Conservation (phyloP, 1,139 yeast genomes). For the Meyerozyma guilliermondii region DNA sequence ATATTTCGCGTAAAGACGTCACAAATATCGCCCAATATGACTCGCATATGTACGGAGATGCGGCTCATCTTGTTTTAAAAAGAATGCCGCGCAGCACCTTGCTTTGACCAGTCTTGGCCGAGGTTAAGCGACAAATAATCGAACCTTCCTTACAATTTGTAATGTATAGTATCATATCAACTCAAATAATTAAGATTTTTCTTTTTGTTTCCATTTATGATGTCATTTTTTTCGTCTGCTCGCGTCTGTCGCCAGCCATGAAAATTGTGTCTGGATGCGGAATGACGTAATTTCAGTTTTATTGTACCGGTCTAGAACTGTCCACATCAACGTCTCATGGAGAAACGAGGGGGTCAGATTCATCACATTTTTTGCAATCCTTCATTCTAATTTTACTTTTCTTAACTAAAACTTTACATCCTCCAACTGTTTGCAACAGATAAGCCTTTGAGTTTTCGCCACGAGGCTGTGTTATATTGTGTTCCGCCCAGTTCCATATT, state of each 20-base stretch:
- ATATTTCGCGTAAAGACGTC: not conserved
- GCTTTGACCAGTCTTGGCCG: not conserved
- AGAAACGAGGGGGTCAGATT: conserved; percentile 1
- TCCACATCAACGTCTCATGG: not conserved
- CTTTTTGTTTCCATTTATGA: no score
- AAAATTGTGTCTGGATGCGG: not conserved
- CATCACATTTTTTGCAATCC: not conserved
- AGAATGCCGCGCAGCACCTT: not conserved
- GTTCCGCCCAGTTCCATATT: not conserved
- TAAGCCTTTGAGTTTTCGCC: not conserved
- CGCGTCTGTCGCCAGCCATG: not conserved
- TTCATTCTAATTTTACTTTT: no score
- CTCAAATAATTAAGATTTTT: no score
- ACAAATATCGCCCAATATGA: conserved; percentile 1
- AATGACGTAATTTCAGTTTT: not conserved
- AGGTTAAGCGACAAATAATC: no score
- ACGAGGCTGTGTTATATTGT: not conserved
- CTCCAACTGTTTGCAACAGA: no score
- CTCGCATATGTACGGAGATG: conserved; percentile 1
- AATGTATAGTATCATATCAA: no score
- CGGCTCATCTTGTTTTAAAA: not conserved
- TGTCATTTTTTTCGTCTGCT: not conserved
- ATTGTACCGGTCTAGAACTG: not conserved
- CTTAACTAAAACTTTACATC: no score
- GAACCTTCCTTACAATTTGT: no score